phyloP scores from a whole-genome alignment of 257 asterid species.

The Primulina huaijiensis region DNA sequence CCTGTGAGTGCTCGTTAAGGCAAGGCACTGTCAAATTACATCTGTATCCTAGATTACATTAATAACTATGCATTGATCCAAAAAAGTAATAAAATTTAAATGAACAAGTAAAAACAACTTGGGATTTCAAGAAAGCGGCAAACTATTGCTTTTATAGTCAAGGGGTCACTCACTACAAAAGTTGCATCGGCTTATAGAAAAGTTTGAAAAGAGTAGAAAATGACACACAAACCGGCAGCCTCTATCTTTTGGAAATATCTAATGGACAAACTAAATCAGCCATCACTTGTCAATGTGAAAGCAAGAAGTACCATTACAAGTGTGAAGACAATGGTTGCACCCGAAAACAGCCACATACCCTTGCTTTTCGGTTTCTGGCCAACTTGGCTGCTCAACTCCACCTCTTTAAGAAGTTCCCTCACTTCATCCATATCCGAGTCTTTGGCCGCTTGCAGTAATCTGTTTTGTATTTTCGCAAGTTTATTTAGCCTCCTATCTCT shows the following conservation, averaged over 20 bases:
- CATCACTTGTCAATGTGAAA: slow-evolving; percentile 69
- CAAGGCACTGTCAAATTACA: background rate
- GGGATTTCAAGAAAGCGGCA: background rate
- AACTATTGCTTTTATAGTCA: background rate
- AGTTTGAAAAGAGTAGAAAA: background rate
- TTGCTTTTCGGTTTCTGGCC: slow-evolving; percentile 36
- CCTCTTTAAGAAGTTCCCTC: slow-evolving; percentile 62
- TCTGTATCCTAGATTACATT: background rate
- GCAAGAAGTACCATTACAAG: slow-evolving; percentile 59
- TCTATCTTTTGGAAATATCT: too few relatives aligned
- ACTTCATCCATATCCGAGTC: slow-evolving; percentile 76
- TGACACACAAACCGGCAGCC: background rate
- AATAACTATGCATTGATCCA: too few relatives aligned
- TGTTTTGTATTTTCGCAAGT: slow-evolving; percentile 62
- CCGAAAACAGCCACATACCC: slow-evolving; percentile 72
- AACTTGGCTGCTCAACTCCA: slow-evolving; percentile 44
- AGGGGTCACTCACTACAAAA: background rate
- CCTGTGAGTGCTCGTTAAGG: background rate
- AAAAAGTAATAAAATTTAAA: background rate
- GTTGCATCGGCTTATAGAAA: background rate
- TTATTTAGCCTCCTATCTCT: slow-evolving; percentile 40
- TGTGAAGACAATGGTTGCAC: slow-evolving; percentile 65
- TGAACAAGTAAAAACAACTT: background rate
- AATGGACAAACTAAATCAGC: slow-evolving; percentile 35
- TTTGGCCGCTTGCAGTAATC: slow-evolving; percentile 76